phyloP scores from a whole-genome alignment of 805 yeast genomes.

The Saturnispora galanensis region DNA sequence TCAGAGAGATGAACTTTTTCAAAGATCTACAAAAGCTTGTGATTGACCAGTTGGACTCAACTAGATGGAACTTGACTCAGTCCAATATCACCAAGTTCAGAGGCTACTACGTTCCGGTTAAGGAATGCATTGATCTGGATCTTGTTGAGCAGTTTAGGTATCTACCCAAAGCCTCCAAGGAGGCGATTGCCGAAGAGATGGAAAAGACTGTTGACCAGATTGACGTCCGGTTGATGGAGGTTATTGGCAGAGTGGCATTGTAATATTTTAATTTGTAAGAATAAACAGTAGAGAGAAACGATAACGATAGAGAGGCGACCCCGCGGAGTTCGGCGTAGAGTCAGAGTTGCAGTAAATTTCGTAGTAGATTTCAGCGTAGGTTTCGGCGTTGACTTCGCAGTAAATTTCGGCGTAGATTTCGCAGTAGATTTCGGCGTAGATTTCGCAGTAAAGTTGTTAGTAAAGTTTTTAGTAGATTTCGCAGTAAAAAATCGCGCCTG shows the following conservation, averaged over 20 bases:
- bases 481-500: too few relatives aligned
- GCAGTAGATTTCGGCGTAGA: too few relatives aligned
- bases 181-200: constrained; percentile 31
- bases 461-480: too few relatives aligned
- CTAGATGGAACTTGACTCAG: constrained; percentile 36
- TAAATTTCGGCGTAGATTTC: too few relatives aligned
- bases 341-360: too few relatives aligned
- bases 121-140: constrained; percentile 81
- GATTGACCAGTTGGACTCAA: constrained; percentile 24
- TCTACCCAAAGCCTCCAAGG: constrained; percentile 27
- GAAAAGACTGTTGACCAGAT: constrained; percentile 41
- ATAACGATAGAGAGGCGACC: too few relatives aligned
- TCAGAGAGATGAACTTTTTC: constrained; percentile 53
- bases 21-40: constrained; percentile 41
- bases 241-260: constrained; percentile 33
- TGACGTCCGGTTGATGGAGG: constrained; percentile 41
- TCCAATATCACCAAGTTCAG: constrained; percentile 61
- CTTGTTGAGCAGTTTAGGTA: constrained; percentile 49
- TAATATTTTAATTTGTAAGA: constrained; percentile 2
- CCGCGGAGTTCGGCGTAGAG: too few relatives aligned
- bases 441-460: too few relatives aligned
- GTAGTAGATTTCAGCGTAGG: too few relatives aligned
- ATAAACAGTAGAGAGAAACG: too few relatives aligned
- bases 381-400: too few relatives aligned
- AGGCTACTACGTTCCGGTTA: constrained; percentile 73